phyloP scores from a whole-genome alignment of 2,329 filamentous ascomycete genomes.

The Gnomoniopsis smithogilvyi region DNA sequence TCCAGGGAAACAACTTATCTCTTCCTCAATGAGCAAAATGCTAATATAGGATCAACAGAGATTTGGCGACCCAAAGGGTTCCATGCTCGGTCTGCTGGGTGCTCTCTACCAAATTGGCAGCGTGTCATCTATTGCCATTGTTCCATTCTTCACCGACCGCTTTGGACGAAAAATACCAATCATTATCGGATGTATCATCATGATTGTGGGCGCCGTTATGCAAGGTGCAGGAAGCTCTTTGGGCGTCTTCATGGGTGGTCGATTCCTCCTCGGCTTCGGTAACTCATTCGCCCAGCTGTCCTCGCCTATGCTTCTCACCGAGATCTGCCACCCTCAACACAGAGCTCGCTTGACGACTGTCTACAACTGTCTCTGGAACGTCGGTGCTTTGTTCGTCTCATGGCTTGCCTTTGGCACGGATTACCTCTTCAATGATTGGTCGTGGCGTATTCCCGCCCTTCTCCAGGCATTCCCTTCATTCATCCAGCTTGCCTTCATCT shows the following conservation, averaged over 20 bases:
- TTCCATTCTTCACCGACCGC: constrained; percentile 52
- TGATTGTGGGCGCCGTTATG: constrained; percentile 53
- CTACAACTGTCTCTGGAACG: constrained; percentile 55
- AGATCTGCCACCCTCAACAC: constrained; percentile 49
- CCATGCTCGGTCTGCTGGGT: constrained; percentile 49
- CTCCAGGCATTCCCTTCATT: constrained; percentile 46
- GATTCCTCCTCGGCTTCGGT: constrained; percentile 57
- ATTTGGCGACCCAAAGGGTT: constrained; percentile 44
- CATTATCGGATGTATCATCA: constrained; percentile 50
- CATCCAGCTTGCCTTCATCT: constrained; percentile 49
- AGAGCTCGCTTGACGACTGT: constrained; percentile 49
- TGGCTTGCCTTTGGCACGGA: constrained; percentile 50
- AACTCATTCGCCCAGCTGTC: constrained; percentile 50
- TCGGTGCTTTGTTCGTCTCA: constrained; percentile 42
- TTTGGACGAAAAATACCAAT: constrained; percentile 52
- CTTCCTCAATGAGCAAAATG: not conserved
- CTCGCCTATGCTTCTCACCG: constrained; percentile 50
- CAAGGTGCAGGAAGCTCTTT: constrained; percentile 48
- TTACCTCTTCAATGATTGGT: constrained; percentile 44
- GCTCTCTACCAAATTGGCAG: constrained; percentile 60
- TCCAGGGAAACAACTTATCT: not conserved
- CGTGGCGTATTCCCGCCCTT: constrained; percentile 48
- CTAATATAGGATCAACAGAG: constrained; percentile 23
- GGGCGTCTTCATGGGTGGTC: constrained; percentile 50
- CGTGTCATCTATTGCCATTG: constrained; percentile 53